A percentile compares a stretch with the other conserved stretches of the same genome.
phyloP scores from a whole-genome alignment of 164 flowering plant species.

The Hamamelis virginiana region DNA sequence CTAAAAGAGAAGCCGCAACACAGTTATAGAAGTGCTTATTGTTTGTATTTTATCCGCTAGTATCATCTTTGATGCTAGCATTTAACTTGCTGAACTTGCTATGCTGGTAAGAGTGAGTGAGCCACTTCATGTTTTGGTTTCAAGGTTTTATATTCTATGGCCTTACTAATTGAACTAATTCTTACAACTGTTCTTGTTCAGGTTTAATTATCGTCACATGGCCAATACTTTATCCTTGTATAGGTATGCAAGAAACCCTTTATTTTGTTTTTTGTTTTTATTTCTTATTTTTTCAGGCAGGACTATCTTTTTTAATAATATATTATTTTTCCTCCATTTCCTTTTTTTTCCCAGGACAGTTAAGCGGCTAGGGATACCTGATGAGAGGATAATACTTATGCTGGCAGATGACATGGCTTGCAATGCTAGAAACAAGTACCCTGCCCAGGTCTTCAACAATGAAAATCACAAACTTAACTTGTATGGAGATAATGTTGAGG shows the following conservation, averaged over 20 bases:
- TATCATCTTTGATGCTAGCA: no score
- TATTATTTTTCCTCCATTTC: neutral
- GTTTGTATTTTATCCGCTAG: no score
- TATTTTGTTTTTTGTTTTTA: slow-evolving; percentile 1
- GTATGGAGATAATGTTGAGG: slow-evolving; percentile 99
- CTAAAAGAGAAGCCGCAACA: no score
- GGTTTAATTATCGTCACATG: slow-evolving; percentile 99
- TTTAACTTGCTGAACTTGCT: no score
- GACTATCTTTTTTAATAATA: neutral
- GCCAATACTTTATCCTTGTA: slow-evolving; percentile 95
- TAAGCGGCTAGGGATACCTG: slow-evolving; percentile 95
- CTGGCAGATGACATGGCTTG: slow-evolving; percentile 99
- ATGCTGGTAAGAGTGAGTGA: no score
- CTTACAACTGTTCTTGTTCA: slow-evolving; percentile 29
- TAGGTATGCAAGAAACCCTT: slow-evolving; percentile 48
- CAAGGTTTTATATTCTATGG: neutral
- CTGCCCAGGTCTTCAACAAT: slow-evolving; percentile 99
- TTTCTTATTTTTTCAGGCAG: neutral
- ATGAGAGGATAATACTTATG: slow-evolving; percentile 98
- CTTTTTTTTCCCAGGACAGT: slow-evolving; percentile 65
- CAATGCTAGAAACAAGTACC: slow-evolving; percentile 89
- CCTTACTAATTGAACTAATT: slow-evolving; percentile 2
- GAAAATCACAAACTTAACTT: slow-evolving; percentile 92
- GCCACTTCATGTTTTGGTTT: no score
- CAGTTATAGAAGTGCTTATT: no score